Evolutionary conservation across 441 rosid genomes (phyloP).

Genomic region (Erodium moschatum): DNA sequence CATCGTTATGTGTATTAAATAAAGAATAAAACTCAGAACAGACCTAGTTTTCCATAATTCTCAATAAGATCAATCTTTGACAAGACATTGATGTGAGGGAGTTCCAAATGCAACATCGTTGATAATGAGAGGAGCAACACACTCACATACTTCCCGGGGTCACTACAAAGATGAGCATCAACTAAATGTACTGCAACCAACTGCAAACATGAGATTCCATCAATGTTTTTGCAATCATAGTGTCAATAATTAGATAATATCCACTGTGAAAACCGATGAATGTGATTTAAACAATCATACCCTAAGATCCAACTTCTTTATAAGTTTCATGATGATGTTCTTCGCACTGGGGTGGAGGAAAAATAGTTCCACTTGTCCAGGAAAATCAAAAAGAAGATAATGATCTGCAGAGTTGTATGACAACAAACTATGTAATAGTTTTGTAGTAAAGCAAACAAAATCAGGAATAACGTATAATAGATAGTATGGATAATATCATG

Average conservation of each 20-base stretch:
- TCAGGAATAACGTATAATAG: background rate
- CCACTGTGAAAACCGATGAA: background rate
- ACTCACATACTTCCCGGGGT: slow-evolving; percentile 73
- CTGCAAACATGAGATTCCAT: slow-evolving; percentile 35
- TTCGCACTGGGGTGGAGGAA: slow-evolving; percentile 72
- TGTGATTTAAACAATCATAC: slow-evolving; percentile 32
- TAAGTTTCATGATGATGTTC: slow-evolving; percentile 59
- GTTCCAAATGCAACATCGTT: slow-evolving; percentile 87
- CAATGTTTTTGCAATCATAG: slow-evolving; percentile 7
- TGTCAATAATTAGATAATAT: background rate
- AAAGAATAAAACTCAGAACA: background rate
- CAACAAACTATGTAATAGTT: background rate
- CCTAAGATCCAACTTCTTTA: slow-evolving; percentile 62
- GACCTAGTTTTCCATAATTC: background rate
- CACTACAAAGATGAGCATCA: slow-evolving; percentile 76
- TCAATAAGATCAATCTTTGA: slow-evolving; percentile 85
- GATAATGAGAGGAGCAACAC: slow-evolving; percentile 71
- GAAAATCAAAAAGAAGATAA: slow-evolving; percentile 88
- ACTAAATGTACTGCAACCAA: slow-evolving; percentile 78
- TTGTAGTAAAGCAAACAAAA: slow-evolving; percentile 4
- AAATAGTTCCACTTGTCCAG: slow-evolving; percentile 89
- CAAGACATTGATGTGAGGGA: slow-evolving; percentile 77
- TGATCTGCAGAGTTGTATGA: slow-evolving; percentile 53
- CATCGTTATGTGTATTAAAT: background rate
- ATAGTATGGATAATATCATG: background rate